Base-by-base conservation (phyloP, 805 yeast genomes). In the Spathaspora gorwiae region DNA sequence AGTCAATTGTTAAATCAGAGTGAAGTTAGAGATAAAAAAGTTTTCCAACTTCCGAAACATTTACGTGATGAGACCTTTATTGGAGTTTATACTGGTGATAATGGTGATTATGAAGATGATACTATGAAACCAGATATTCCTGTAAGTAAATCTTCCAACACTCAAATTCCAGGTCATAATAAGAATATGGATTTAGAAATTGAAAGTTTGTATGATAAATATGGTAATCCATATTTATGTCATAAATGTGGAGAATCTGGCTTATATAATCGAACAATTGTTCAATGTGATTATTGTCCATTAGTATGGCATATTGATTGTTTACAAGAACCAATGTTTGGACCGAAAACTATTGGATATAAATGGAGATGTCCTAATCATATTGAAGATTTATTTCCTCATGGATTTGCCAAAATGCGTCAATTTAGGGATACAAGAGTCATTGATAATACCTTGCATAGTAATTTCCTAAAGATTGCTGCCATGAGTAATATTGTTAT, bases 321-420 rank as follows among this genome's bases (percentile, higher is more conserved):
- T 62, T 64, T 90, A 12, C 72, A 76, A 42, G 86, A 87, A 1
- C 95, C 96, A 1, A 66, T 88, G 53, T 74, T 87, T 12, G 72
- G 84, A 6, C 79, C 84, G 14, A 87, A 88, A 55, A 81, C 84
- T 35, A 60, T 87, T 37, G 95, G 94, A 1, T 72, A 73, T 38
- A 87, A 83, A 61, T 92, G 97, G 98, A 82, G 79, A 66, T 94
- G 96, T 63, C 98, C 97, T 2, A 84, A 86, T 53, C 97, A 89
- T 66, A 79, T 80, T 15, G 85, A 77, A 39, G 70, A 64, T 36
- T 61, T 78, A 19, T 50, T 73, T n/a, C 72, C 72, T 29, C 53
- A 70, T 11, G 66, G 73, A 45, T 50, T 66, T 46, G 54, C 52
- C 42, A 59, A 58, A 29, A 54, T 63, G 43, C 66, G 89, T 42